Evolutionary conservation across 2,329 filamentous ascomycete species (phyloP).

Genomic region (Claviceps sp.): DNA sequence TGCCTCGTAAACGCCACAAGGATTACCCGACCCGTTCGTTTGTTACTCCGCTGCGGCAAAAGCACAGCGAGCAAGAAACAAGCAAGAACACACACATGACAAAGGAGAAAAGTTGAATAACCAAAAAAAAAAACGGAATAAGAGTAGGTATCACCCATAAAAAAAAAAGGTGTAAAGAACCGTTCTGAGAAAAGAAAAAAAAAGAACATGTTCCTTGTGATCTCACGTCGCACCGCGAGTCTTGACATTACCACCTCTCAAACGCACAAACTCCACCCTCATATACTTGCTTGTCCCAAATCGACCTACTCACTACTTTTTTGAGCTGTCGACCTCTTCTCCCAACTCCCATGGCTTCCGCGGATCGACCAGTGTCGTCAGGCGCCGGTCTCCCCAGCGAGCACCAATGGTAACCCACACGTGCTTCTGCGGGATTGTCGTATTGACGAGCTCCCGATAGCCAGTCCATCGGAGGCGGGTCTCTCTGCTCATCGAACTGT

Average conservation of each 20-base stretch:
- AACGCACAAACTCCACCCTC: neutral
- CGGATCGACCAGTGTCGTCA: conserved; percentile 42
- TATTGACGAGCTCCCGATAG: conserved; percentile 38
- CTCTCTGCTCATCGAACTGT: conserved; percentile 44
- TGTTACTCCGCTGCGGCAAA: neutral
- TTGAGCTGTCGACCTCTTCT: conserved; percentile 28
- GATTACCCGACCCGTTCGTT: no score
- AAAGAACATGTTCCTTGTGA: neutral
- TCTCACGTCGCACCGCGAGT: neutral
- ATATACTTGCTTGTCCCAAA: neutral
- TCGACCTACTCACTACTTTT: conserved; percentile 12
- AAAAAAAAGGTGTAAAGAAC: neutral
- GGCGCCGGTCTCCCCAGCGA: conserved; percentile 42
- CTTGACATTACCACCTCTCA: neutral
- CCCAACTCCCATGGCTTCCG: conserved; percentile 38
- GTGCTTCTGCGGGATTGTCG: conserved; percentile 43
- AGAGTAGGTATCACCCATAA: conserved; percentile 7
- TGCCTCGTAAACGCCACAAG: no score
- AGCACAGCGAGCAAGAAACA: neutral
- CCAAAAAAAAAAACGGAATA: conserved; percentile 2
- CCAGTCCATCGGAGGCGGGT: conserved; percentile 45
- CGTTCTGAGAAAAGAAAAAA: neutral
- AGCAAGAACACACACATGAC: neutral
- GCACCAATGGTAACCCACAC: conserved; percentile 59
- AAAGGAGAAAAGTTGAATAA: neutral